A percentile compares a stretch with the other conserved stretches of the same genome.
phyloP scores from a whole-genome alignment of 495 filamentous ascomycete genomes.

The Penicillium steckii region DNA sequence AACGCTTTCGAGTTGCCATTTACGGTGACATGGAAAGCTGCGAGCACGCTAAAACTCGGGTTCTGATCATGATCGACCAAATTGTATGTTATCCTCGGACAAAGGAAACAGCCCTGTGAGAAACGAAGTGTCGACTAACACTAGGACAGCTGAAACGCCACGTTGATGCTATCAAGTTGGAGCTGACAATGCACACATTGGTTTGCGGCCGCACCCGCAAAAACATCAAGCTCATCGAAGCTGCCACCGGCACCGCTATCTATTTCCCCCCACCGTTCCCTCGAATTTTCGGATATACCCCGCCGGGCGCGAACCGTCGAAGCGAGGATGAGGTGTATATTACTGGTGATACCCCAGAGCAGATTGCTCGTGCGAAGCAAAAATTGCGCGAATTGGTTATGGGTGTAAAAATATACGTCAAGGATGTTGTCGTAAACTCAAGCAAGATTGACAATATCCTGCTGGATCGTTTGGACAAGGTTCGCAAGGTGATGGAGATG shows the following conservation, averaged over 20 bases:
- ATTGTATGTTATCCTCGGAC: slow-evolving; percentile 61
- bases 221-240: slow-evolving; percentile 96
- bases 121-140: slow-evolving; percentile 27
- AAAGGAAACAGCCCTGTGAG: background rate
- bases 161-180: slow-evolving; percentile 78
- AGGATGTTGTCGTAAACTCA: slow-evolving; percentile 80
- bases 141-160: slow-evolving; percentile 72
- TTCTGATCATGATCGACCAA: slow-evolving; percentile 96
- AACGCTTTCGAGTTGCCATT: slow-evolving; percentile 85
- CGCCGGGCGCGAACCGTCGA: slow-evolving; percentile 71
- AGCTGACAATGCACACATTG: slow-evolving; percentile 82
- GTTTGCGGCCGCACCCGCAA: slow-evolving; percentile 89
- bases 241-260: slow-evolving; percentile 88
- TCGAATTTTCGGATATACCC: slow-evolving; percentile 81
- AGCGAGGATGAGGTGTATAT: slow-evolving; percentile 91
- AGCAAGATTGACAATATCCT: slow-evolving; percentile 93
- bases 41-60: slow-evolving; percentile 93
- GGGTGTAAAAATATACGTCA: slow-evolving; percentile 81
- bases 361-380: slow-evolving; percentile 82
- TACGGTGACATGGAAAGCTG: slow-evolving; percentile 94
- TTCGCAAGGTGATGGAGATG: slow-evolving; percentile 94
- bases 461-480: slow-evolving; percentile 88
- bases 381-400: slow-evolving; percentile 80
- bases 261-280: slow-evolving; percentile 97
- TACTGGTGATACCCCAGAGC: slow-evolving; percentile 77